phyloP scores from a whole-genome alignment of 345 rosid genomes.

The Sisymbrium irio region DNA sequence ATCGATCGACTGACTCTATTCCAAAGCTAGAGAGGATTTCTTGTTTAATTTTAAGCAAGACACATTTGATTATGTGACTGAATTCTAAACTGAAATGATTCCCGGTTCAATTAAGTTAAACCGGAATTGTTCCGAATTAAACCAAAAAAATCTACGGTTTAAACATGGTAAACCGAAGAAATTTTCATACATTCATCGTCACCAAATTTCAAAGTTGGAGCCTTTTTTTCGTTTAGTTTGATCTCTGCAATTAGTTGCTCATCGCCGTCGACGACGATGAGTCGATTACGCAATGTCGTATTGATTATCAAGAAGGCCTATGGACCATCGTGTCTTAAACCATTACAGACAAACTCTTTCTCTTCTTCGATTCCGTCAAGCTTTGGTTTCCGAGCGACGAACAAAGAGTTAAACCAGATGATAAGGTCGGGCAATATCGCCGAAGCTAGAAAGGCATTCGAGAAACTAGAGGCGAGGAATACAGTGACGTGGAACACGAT shows the following conservation, averaged over 20 bases:
- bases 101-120: not conserved
- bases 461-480: slow-evolving; percentile 36
- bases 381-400: slow-evolving; percentile 33
- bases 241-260: not conserved
- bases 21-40: no score
- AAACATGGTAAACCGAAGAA: not conserved
- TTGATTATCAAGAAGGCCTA: not conserved
- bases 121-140: not conserved
- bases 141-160: not conserved
- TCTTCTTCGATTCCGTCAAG: slow-evolving; percentile 21
- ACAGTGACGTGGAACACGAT: slow-evolving; percentile 68
- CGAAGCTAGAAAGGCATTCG: slow-evolving; percentile 57
- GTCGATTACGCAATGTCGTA: not conserved
- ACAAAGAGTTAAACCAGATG: slow-evolving; percentile 48
- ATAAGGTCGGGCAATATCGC: slow-evolving; percentile 41
- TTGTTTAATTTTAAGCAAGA: no score
- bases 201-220: not conserved
- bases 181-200: not conserved
- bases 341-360: not conserved
- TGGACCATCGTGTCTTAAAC: not conserved
- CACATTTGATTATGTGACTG: not conserved
- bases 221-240: not conserved
- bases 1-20: no score
- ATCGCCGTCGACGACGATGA: slow-evolving; percentile 30
- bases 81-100: not conserved